These are phyloP conservation scores for Volvox africanus DNA, from an alignment of 139 green algal species.

Conservation along the genomic window DNA sequence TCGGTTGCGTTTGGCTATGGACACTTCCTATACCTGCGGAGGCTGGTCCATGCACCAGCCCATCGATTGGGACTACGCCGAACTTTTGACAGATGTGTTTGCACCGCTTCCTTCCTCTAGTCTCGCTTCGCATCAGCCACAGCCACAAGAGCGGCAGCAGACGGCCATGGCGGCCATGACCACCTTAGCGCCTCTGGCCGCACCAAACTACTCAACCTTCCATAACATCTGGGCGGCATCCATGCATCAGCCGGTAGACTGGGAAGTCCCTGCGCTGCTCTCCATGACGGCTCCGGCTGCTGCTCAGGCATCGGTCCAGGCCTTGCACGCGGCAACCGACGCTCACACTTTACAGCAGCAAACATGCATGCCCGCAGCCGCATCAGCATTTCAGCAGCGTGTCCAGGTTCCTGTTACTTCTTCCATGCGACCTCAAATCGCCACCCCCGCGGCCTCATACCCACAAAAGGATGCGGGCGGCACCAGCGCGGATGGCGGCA, in stretches of 20 bases:
- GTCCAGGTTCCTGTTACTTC: not conserved
- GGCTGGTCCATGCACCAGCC: constrained; percentile 21
- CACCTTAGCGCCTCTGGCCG: not conserved
- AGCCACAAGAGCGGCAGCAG: not conserved
- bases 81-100: not conserved
- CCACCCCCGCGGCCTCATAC: not conserved
- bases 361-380: not conserved
- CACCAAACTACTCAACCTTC: not conserved
- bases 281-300: not conserved
- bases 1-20: not conserved
- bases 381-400: not conserved
- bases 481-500: not conserved
- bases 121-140: not conserved
- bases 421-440: not conserved
- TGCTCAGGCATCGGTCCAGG: not conserved
- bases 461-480: not conserved
- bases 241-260: constrained; percentile 24
- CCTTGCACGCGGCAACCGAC: not conserved
- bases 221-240: not conserved
- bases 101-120: not conserved
- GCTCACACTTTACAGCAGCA: not conserved
- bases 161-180: not conserved
- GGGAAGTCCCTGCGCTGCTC: not conserved
- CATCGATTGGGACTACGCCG: constrained; percentile 3
- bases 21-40: not conserved